A percentile compares a stretch with the other conserved stretches of the same genome.
phyloP scores from a whole-genome alignment of 176 grass and related monocot genomes.

The Olyra latifolia region DNA sequence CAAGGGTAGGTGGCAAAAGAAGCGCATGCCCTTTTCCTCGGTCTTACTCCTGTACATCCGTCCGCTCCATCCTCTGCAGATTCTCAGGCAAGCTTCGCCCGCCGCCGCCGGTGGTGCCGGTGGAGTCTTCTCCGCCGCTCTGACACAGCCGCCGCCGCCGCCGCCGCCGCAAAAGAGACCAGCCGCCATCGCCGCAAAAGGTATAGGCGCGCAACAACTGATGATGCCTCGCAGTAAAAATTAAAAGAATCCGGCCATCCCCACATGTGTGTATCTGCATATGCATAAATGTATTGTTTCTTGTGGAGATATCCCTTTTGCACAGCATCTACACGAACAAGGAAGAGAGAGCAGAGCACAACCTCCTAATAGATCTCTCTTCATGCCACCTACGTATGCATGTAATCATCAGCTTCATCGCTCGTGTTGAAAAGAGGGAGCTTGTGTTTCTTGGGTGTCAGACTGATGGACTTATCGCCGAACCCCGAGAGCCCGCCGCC shows the following conservation, averaged over 20 bases:
- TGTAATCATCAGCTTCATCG: conserved; percentile 30
- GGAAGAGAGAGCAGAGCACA: conserved; percentile 9
- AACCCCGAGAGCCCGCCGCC: conserved; percentile 43
- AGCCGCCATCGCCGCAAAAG: conserved; percentile 11
- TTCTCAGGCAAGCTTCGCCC: conserved; percentile 19
- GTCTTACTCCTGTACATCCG: neutral
- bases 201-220: conserved; percentile 22
- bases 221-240: conserved; percentile 11
- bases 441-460: conserved; percentile 26
- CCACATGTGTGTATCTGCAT: conserved; percentile 13
- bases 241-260: conserved; percentile 13
- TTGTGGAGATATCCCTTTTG: conserved; percentile 29
- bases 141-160: neutral
- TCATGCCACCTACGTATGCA: neutral
- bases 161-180: conserved; percentile 1
- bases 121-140: conserved; percentile 20
- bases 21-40: neutral
- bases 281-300: conserved; percentile 19
- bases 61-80: conserved; percentile 1
- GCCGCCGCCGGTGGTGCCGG: neutral
- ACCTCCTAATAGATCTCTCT: conserved; percentile 10
- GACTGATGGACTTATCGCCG: conserved; percentile 44
- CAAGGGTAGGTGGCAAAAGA: conserved; percentile 25
- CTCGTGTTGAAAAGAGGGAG: neutral
- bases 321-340: neutral